phyloP scores from a whole-genome alignment of 768 basidiomycete genomes.

The Melanogaster broomeanus region DNA sequence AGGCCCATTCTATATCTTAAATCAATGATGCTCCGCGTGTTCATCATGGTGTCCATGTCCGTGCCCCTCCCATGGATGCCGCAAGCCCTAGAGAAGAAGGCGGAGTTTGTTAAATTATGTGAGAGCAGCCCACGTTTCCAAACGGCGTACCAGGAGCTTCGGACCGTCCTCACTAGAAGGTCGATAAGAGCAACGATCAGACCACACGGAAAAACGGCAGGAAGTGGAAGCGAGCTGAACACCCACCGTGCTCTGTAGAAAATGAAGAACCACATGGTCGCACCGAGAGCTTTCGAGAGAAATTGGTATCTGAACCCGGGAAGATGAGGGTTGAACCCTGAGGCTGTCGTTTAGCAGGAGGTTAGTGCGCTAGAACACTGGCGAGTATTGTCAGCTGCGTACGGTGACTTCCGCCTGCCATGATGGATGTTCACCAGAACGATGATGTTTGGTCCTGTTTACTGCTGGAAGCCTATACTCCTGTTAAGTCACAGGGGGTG shows the following conservation, averaged over 20 bases:
- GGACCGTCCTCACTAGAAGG: slow-evolving; percentile 68
- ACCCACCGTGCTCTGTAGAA: slow-evolving; percentile 92
- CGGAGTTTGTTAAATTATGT: slow-evolving; percentile 4
- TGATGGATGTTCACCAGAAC: slow-evolving; percentile 25
- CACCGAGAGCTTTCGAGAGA: slow-evolving; percentile 83
- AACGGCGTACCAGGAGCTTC: slow-evolving; percentile 60
- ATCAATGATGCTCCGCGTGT: slow-evolving; percentile 41
- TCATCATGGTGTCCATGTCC: slow-evolving; percentile 45
- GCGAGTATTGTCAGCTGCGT: slow-evolving; percentile 9
- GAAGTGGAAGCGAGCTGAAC: not conserved
- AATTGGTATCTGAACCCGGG: slow-evolving; percentile 76
- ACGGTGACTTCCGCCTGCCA: slow-evolving; percentile 36
- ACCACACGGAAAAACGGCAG: not conserved
- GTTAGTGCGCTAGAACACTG: slow-evolving; percentile 1
- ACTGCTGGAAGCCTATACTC: not conserved
- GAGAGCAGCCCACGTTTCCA: not conserved
- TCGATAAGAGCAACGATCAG: not conserved
- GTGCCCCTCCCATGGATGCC: slow-evolving; percentile 68
- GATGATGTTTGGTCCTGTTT: slow-evolving; percentile 28
- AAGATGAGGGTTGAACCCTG: slow-evolving; percentile 89
- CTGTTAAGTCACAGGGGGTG: too few species aligned
- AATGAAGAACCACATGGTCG: slow-evolving; percentile 98
- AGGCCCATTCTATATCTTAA: slow-evolving; percentile 13
- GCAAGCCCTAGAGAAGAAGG: slow-evolving; percentile 45
- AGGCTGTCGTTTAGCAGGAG: slow-evolving; percentile 36